Percentiles rank a stretch among this genome's conserved stretches.
phyloP scores from a whole-genome alignment of 2,329 filamentous ascomycete genomes.

The Fusarium tricinctum region DNA sequence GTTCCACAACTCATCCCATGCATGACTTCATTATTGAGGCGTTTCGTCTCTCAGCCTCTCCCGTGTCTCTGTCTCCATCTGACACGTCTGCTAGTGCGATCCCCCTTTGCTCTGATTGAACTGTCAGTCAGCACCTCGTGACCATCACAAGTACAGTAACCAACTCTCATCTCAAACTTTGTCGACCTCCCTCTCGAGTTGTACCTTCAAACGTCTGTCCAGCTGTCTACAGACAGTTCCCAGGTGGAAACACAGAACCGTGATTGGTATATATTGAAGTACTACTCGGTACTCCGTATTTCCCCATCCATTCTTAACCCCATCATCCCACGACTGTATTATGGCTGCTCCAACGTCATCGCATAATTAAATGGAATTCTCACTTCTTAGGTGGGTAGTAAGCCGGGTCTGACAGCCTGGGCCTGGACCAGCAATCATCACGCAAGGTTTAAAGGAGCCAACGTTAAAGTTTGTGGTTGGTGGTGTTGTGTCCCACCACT shows the following conservation, averaged over 20 bases:
- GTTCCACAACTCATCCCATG: slow-evolving; percentile 34
- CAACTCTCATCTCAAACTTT: slow-evolving; percentile 15
- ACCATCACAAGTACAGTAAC: slow-evolving; percentile 24
- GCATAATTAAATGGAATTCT: slow-evolving; percentile 1
- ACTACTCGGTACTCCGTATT: too few relatives aligned
- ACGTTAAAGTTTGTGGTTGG: slow-evolving; percentile 23
- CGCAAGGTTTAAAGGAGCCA: slow-evolving; percentile 1
- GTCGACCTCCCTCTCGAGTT: slow-evolving; percentile 7
- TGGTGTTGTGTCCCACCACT: slow-evolving; percentile 16
- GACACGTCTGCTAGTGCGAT: slow-evolving; percentile 29
- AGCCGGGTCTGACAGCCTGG: not conserved
- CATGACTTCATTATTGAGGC: slow-evolving; percentile 30
- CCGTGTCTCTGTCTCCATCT: slow-evolving; percentile 34
- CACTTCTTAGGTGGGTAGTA: not conserved
- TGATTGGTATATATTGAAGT: slow-evolving; percentile 20
- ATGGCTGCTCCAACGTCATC: slow-evolving; percentile 12
- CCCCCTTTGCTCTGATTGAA: slow-evolving; percentile 24
- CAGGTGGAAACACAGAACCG: slow-evolving; percentile 1
- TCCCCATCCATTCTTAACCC: slow-evolving; percentile 7
- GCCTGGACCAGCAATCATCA: slow-evolving; percentile 1
- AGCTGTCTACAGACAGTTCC: not conserved
- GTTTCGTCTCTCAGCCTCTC: slow-evolving; percentile 32
- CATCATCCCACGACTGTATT: slow-evolving; percentile 7
- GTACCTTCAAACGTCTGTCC: not conserved
- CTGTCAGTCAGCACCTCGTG: slow-evolving; percentile 31